A percentile compares a stretch with the other conserved stretches of the same genome.
phyloP scores from a whole-genome alignment of 2,329 filamentous ascomycete species.

The Diaporthe sp. region DNA sequence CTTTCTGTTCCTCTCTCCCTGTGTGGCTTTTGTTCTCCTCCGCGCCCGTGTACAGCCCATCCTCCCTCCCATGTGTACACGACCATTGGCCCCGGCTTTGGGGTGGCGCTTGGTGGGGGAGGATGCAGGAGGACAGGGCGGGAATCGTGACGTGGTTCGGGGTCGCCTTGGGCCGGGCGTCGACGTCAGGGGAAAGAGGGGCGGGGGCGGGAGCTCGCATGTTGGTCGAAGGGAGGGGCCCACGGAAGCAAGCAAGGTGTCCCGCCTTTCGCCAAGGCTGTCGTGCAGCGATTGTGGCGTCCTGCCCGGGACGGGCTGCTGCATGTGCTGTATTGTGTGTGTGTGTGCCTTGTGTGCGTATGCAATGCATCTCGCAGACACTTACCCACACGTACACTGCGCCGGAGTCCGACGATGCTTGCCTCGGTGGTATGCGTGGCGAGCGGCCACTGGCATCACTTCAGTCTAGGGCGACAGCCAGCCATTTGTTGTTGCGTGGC shows the following conservation, averaged over 20 bases:
- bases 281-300: constrained; percentile 29
- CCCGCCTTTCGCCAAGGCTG: constrained; percentile 25
- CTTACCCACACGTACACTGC: constrained; percentile 6
- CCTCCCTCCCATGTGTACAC: constrained; percentile 23
- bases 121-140: not conserved
- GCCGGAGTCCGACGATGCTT: constrained; percentile 1
- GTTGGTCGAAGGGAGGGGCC: not conserved
- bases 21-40: not conserved
- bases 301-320: not conserved
- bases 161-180: not conserved
- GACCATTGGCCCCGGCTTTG: not conserved
- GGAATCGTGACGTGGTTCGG: not conserved
- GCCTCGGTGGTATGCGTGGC: not conserved
- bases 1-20: not conserved
- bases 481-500: not conserved
- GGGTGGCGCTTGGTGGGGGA: not conserved
- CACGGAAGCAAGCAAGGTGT: not conserved
- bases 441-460: not conserved
- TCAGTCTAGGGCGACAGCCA: not conserved
- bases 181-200: constrained; percentile 17
- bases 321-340: not conserved
- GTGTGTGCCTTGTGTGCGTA: not conserved
- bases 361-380: constrained; percentile 19
- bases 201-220: not conserved
- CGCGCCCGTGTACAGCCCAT: constrained; percentile 18